These are phyloP conservation scores for Eurotiales sp. DNA, from an alignment of 2,329 filamentous ascomycete species.

Conservation along the genomic window DNA sequence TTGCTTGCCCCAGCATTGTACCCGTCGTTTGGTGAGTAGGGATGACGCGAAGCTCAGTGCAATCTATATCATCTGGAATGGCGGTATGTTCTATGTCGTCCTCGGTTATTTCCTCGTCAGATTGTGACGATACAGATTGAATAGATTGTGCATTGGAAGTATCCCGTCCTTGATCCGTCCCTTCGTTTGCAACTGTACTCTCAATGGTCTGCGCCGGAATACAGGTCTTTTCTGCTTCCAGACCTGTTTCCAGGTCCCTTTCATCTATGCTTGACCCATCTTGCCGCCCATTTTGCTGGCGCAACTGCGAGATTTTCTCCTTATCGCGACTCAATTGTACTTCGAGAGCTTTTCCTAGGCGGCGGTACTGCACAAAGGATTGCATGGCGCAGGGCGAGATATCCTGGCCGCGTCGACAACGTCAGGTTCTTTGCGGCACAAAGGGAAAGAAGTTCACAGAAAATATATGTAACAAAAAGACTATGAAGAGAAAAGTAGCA, in stretches of 20 bases:
- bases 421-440: too few species aligned
- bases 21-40: constrained; percentile 20
- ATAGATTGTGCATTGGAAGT: neutral
- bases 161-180: neutral
- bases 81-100: constrained; percentile 15
- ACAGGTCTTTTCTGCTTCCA: neutral
- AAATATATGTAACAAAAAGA: too few species aligned
- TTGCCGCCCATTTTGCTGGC: constrained; percentile 17
- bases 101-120: neutral
- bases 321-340: constrained; percentile 20
- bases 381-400: constrained; percentile 21
- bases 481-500: too few species aligned
- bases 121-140: neutral
- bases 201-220: neutral
- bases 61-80: constrained; percentile 14
- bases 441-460: too few species aligned
- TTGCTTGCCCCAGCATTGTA: constrained; percentile 19
- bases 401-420: too few species aligned
- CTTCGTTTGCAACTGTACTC: neutral
- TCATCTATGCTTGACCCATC: constrained; percentile 6
- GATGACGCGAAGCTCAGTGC: constrained; percentile 16
- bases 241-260: constrained; percentile 6
- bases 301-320: constrained; percentile 15
- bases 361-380: constrained; percentile 25
- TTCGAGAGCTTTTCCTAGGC: constrained; percentile 21